phyloP scores from a whole-genome alignment of 345 rosid genomes.

The Draba incana region DNA sequence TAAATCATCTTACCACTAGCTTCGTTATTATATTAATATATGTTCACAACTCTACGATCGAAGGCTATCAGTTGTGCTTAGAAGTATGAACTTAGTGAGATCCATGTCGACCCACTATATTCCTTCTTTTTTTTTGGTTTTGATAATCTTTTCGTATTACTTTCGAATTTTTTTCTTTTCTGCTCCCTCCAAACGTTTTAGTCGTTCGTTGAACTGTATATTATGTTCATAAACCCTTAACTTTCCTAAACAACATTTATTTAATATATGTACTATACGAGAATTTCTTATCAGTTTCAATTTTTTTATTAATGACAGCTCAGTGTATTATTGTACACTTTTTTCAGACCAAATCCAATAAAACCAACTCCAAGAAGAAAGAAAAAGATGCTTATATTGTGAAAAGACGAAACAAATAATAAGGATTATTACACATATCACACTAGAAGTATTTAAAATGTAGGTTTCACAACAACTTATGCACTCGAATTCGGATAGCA shows the following conservation, averaged over 20 bases:
- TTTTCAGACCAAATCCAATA: background rate
- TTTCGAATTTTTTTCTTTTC: background rate
- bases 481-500: constrained; percentile 32
- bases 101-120: constrained; percentile 36
- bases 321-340: background rate
- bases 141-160: background rate
- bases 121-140: background rate
- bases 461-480: constrained; percentile 21
- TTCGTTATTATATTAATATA: too few relatives aligned
- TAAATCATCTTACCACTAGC: too few relatives aligned
- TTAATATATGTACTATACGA: background rate
- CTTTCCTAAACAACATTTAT: background rate
- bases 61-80: background rate
- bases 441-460: background rate
- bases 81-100: constrained; percentile 17
- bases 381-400: background rate
- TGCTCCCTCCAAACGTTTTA: background rate
- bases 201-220: background rate
- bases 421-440: background rate
- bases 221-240: background rate
- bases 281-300: background rate
- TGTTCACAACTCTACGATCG: too few relatives aligned
- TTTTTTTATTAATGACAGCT: background rate
- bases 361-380: background rate
- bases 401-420: background rate